Conservation (phyloP, 768 basidiomycete genomes). For the Dacryopinax spathularia region DNA sequence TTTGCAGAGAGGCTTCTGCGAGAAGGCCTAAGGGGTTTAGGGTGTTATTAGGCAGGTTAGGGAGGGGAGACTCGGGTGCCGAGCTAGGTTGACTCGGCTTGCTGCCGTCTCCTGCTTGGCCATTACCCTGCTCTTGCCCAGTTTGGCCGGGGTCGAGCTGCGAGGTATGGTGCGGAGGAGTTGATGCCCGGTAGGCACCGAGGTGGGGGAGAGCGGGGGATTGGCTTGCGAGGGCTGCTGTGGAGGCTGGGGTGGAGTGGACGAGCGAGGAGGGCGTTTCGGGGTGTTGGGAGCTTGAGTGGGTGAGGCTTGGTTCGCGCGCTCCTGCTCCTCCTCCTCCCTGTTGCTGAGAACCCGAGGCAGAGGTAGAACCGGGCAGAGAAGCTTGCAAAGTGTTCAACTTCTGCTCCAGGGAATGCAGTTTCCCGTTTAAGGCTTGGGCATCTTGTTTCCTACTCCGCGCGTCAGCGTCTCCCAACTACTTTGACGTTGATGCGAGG, state of each 20-base stretch:
- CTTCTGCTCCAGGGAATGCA: background rate
- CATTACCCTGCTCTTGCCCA: background rate
- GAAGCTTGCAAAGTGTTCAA: background rate
- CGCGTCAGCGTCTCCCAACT: too few relatives aligned
- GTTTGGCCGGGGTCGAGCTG: conserved; percentile 7
- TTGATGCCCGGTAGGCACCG: conserved; percentile 19
- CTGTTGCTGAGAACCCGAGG: background rate
- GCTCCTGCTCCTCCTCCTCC: too few relatives aligned
- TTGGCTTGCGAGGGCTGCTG: conserved; percentile 15
- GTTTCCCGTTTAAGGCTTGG: background rate
- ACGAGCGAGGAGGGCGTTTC: background rate
- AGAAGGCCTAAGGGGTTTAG: conserved; percentile 85
- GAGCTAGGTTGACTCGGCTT: conserved; percentile 7
- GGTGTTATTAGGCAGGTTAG: conserved; percentile 81
- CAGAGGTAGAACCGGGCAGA: too few relatives aligned
- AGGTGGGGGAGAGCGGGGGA: conserved; percentile 13
- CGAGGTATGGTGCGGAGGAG: background rate
- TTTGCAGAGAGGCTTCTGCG: conserved; percentile 60
- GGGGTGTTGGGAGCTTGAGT: background rate
- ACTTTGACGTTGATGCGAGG: background rate
- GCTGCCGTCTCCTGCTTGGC: too few relatives aligned
- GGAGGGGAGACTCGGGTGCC: conserved; percentile 22
- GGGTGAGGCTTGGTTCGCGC: background rate
- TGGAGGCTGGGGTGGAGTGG: conserved; percentile 16
- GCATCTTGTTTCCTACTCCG: background rate